Conservation (phyloP, 257 asterid species). For the Solanum sitiens region DNA sequence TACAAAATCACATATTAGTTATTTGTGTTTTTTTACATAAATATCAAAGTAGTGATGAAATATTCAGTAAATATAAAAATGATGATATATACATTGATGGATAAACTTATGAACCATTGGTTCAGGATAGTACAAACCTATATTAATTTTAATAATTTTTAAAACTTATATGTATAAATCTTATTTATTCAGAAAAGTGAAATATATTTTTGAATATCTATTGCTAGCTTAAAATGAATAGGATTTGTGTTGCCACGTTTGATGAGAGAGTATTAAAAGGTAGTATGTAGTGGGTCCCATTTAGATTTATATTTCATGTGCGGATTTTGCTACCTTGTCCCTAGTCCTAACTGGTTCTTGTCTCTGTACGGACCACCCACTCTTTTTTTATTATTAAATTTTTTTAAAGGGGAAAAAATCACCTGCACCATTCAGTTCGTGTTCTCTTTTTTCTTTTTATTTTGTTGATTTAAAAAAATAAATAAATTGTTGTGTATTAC, state of each 20-base stretch:
- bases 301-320: conserved; percentile 21
- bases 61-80: too few relatives aligned
- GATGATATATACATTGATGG: too few relatives aligned
- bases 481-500: too few relatives aligned
- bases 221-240: too few relatives aligned
- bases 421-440: neutral
- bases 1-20: too few relatives aligned
- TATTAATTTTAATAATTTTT: too few relatives aligned
- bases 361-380: conserved; percentile 27
- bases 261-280: neutral
- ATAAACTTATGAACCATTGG: too few relatives aligned
- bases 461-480: neutral
- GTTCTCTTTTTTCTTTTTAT: neutral
- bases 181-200: too few relatives aligned
- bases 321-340: conserved; percentile 43
- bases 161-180: accelerated
- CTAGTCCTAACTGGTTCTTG: conserved; percentile 28
- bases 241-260: conserved; percentile 9
- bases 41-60: too few relatives aligned
- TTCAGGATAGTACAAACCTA: too few relatives aligned
- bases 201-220: too few relatives aligned
- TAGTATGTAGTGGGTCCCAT: conserved; percentile 19
- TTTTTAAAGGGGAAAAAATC: neutral
- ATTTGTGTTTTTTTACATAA: too few relatives aligned
- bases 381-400: neutral